phyloP scores from a whole-genome alignment of 768 basidiomycete species.

The Suillus lakei region DNA sequence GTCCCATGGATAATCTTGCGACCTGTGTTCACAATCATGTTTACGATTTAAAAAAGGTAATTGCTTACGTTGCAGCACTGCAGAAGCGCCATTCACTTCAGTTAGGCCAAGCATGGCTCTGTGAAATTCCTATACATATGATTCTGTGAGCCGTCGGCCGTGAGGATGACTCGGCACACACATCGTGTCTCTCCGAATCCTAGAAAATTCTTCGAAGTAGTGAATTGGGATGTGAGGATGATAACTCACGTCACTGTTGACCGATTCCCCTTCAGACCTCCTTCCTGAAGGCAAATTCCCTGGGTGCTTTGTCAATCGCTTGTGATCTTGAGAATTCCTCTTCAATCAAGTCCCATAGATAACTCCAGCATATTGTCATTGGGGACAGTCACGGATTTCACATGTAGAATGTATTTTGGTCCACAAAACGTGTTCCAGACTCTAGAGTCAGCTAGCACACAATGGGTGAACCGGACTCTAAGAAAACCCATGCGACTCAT shows the following conservation, averaged over 20 bases:
- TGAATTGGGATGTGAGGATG: not conserved
- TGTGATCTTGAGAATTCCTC: constrained; percentile 27
- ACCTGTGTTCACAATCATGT: not conserved
- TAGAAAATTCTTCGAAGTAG: constrained; percentile 6
- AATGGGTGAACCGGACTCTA: constrained; percentile 57
- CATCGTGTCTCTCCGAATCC: constrained; percentile 23
- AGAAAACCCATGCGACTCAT: constrained; percentile 57
- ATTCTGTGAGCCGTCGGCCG: not conserved
- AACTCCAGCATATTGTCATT: constrained; percentile 15
- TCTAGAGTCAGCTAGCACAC: constrained; percentile 58
- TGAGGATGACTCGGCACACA: not conserved
- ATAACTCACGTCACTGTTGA: constrained; percentile 23
- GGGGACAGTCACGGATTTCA: constrained; percentile 39
- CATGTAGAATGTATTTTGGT: constrained; percentile 61
- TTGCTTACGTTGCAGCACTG: constrained; percentile 26
- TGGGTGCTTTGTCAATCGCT: constrained; percentile 23
- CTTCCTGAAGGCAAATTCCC: constrained; percentile 22
- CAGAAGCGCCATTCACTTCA: constrained; percentile 24
- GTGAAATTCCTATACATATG: constrained; percentile 22
- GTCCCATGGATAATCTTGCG: constrained; percentile 31
- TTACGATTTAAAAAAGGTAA: not conserved
- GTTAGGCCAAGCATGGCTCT: constrained; percentile 27
- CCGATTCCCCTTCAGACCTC: constrained; percentile 21
- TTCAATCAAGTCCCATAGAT: constrained; percentile 31
- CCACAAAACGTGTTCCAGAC: constrained; percentile 48